phyloP scores from a whole-genome alignment of 257 asterid genomes.

The Scutellaria barbata region DNA sequence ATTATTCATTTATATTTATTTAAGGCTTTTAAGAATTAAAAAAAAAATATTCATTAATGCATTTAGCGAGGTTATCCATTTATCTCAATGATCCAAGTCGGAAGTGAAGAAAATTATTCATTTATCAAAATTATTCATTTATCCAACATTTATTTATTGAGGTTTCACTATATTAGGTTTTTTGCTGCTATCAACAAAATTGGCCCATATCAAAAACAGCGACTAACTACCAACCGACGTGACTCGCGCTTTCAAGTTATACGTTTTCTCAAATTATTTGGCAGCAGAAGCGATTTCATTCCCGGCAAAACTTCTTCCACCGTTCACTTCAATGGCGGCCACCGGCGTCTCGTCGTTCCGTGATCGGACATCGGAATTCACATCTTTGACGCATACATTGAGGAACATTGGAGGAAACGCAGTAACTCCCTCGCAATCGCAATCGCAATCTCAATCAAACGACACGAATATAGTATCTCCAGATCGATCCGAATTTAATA shows the following conservation, averaged over 20 bases:
- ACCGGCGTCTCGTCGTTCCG: constrained; percentile 54
- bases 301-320: constrained; percentile 8
- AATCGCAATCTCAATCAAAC: constrained; percentile 36
- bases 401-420: constrained; percentile 48
- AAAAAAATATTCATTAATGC: too few relatives aligned
- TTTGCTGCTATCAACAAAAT: too few relatives aligned
- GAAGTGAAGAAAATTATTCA: too few relatives aligned
- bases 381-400: constrained; percentile 54
- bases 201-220: not conserved
- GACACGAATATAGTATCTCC: constrained; percentile 39
- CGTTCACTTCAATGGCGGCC: constrained; percentile 47
- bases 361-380: constrained; percentile 73
- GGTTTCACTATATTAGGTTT: too few relatives aligned
- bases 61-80: too few relatives aligned
- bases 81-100: too few relatives aligned
- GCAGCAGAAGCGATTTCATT: constrained; percentile 10
- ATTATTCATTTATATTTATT: too few relatives aligned
- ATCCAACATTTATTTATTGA: too few relatives aligned
- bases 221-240: constrained; percentile 18
- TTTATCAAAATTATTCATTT: too few relatives aligned
- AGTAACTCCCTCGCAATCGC: constrained; percentile 34
- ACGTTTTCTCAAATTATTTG: constrained; percentile 23
- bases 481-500: constrained; percentile 77
- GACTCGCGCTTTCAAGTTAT: constrained; percentile 26
- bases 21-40: too few relatives aligned